Evolutionary conservation across 257 asterid genomes (phyloP), one percentile per base, ranked within the genome.

Genomic region (Dorcoceras hygrometricum): DNA sequence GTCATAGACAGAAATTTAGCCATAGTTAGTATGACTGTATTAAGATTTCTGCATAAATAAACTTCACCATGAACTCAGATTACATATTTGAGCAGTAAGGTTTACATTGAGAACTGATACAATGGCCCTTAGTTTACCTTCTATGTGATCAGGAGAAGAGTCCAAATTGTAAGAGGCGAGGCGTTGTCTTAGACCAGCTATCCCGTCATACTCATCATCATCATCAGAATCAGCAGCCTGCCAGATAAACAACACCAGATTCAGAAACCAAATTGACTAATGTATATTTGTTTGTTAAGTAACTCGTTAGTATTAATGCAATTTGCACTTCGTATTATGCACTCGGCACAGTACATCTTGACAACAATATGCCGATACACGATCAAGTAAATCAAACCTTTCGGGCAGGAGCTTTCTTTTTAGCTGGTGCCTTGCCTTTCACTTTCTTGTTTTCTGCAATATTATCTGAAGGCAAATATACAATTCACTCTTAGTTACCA

Each of bases 141-240:
- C 94, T 16, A 82, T 59, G 10, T 66, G 83, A 69, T 86, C 95
- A 36, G 97, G 96, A 74, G 98, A 92, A 46, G 97, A 83, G 62
- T 86, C 84, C n/a, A 89, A 76, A 73, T 88, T 93, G 82, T 89
- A 90, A 65, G 95, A 90, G 54, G 95, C 97, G 66, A 93, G 84
- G 27, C 97, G 80, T 10, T 84, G 79, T 76, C 91, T 81, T n/a
- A 93, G 83, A 3, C 75, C 97, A 65, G 79, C 79, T 10, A 89
- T 77, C 48, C 77, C 96, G 31, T 76, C 89, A 2, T 83, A 89
- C 1, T 82, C 87, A 4, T 82, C 86, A n/a, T 84, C 88, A n/a
- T 77, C 87, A 28, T 65, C 64, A 28, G 73, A 62, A 32, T 81
- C 71, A 65, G 78, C 77, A 34, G 76, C 89, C 95, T 87, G 86